Conservation (phyloP, 208 protist species). For the Endotrypanum monterogeii region DNA sequence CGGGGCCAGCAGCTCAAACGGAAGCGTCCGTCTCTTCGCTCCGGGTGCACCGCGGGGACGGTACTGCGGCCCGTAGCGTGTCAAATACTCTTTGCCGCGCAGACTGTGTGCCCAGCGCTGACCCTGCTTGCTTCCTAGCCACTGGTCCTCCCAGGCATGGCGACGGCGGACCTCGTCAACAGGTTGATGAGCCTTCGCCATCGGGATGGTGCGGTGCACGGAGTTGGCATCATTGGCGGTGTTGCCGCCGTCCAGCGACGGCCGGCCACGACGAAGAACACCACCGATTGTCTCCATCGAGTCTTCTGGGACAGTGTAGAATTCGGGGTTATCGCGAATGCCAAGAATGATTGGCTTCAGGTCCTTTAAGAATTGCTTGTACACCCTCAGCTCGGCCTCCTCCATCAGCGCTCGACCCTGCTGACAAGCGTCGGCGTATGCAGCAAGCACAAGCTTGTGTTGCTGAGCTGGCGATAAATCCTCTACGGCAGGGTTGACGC, state of each 20-base stretch:
- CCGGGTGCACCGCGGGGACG: conserved; percentile 83
- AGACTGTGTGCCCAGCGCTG: conserved; percentile 68
- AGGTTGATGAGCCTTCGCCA: conserved; percentile 73
- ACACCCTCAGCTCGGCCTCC: conserved; percentile 86
- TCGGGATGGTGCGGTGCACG: conserved; percentile 83
- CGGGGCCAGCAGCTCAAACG: conserved; percentile 78
- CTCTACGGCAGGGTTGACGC: conserved; percentile 81
- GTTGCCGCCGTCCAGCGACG: conserved; percentile 8
- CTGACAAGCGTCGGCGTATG: conserved; percentile 80
- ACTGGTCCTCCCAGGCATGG: conserved; percentile 68
- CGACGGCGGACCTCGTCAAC: conserved; percentile 70
- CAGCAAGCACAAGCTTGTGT: conserved; percentile 77
- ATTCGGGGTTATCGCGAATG: conserved; percentile 93
- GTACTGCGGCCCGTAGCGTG: conserved; percentile 64
- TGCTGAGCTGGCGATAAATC: conserved; percentile 62
- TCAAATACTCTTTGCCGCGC: conserved; percentile 85
- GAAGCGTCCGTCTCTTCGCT: conserved; percentile 65
- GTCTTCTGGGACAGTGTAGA: conserved; percentile 86
- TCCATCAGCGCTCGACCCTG: conserved; percentile 83
- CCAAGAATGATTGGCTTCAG: conserved; percentile 89
- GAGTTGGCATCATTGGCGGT: neutral
- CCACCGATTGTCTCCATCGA: conserved; percentile 74
- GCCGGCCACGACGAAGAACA: conserved; percentile 38
- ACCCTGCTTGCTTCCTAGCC: conserved; percentile 64
- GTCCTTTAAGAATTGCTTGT: conserved; percentile 91